A percentile compares a stretch with the other conserved stretches of the same genome.
Evolutionary conservation across 257 asterid genomes (phyloP).

Genomic region (Solanum chmielewskii): DNA sequence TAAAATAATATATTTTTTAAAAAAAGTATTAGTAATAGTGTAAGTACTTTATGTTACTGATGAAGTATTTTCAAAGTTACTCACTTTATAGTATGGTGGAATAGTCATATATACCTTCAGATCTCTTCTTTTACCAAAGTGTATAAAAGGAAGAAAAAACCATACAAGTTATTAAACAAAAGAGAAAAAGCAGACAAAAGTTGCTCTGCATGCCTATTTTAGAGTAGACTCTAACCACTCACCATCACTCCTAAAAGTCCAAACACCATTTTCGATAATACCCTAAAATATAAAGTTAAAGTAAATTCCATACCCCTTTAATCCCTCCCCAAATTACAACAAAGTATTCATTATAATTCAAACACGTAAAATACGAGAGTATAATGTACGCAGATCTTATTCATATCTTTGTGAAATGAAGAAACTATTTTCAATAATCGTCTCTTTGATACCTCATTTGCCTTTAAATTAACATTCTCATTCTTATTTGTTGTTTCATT

Average conservation of each 20-base stretch:
- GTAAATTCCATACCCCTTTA: not conserved
- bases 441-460: not conserved
- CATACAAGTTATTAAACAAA: not conserved
- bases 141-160: not conserved
- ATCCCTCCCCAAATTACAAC: not conserved
- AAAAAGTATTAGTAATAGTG: not conserved
- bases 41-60: not conserved
- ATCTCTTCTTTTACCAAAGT: slow-evolving; percentile 33
- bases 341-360: not conserved
- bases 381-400: not conserved
- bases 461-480: not conserved
- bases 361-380: not conserved
- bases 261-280: not conserved
- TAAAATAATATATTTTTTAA: not conserved
- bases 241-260: not conserved
- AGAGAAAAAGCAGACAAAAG: slow-evolving; percentile 25
- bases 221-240: not conserved
- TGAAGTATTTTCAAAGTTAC: slow-evolving; percentile 6
- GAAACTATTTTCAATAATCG: not conserved
- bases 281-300: not conserved
- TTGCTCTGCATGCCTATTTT: slow-evolving; percentile 13
- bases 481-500: not conserved
- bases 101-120: not conserved
- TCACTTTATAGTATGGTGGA: not conserved
- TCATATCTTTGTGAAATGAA: not conserved